Evolutionary conservation across 1,284 basidiomycete genomes (phyloP).

Genomic region (Porodaedalea pini): DNA sequence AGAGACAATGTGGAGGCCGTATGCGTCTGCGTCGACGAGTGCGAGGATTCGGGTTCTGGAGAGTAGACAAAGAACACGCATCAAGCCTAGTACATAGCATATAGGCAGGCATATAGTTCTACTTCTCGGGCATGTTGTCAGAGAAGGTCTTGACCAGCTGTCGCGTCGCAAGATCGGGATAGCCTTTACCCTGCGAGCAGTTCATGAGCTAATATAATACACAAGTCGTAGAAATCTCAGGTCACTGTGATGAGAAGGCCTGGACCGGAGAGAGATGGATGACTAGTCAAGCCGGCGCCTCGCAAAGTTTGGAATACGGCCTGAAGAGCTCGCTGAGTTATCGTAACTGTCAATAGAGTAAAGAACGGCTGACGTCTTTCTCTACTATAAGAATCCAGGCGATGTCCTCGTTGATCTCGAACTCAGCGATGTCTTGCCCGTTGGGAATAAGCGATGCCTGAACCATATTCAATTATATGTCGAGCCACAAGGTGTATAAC

Average conservation of each 20-base stretch:
- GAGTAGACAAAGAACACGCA: neutral
- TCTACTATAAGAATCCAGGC: slow-evolving; percentile 84
- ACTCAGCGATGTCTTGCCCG: slow-evolving; percentile 61
- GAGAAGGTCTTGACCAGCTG: slow-evolving; percentile 73
- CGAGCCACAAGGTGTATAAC: neutral
- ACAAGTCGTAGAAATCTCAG: neutral
- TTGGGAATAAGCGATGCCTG: slow-evolving; percentile 76
- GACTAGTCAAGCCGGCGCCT: slow-evolving; percentile 47
- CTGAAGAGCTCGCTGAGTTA: slow-evolving; percentile 38
- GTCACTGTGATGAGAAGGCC: slow-evolving; percentile 72
- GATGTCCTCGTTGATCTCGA: slow-evolving; percentile 51
- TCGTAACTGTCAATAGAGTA: neutral
- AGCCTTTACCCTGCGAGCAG: slow-evolving; percentile 81
- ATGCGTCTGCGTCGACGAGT: slow-evolving; percentile 87
- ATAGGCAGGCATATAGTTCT: slow-evolving; percentile 9
- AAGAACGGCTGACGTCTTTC: slow-evolving; percentile 67
- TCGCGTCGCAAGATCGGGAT: slow-evolving; percentile 86
- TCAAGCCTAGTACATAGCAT: neutral
- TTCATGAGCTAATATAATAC: neutral
- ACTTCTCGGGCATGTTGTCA: slow-evolving; percentile 55
- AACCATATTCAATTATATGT: neutral
- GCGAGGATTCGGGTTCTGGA: slow-evolving; percentile 67
- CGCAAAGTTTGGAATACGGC: slow-evolving; percentile 86
- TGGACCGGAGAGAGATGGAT: slow-evolving; percentile 46
- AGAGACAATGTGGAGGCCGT: slow-evolving; percentile 85